Conservation (phyloP, 371 early-diverging fungal species). For the Saksenaea oblongispora region DNA sequence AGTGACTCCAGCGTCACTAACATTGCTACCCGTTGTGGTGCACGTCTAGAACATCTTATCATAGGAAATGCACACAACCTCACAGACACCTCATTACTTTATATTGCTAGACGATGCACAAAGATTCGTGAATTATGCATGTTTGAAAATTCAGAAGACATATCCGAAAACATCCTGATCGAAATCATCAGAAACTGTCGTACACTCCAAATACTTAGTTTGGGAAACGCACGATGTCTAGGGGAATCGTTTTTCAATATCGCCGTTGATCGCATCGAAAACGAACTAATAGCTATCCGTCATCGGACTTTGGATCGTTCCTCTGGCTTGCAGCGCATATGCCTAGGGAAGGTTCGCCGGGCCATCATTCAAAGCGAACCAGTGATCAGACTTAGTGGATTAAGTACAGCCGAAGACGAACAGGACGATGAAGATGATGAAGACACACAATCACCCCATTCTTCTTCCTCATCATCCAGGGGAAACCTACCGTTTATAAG, state of each 20-base stretch:
- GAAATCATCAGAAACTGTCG: constrained; percentile 35
- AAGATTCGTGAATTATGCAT: constrained; percentile 34
- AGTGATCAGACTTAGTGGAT: constrained; percentile 25
- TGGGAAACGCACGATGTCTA: constrained; percentile 45
- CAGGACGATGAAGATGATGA: constrained; percentile 22
- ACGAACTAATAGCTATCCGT: constrained; percentile 22
- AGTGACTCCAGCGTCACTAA: constrained; percentile 41
- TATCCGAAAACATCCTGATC: constrained; percentile 36
- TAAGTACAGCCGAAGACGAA: constrained; percentile 35
- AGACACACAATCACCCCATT: constrained; percentile 1
- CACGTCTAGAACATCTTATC: constrained; percentile 32
- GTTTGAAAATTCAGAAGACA: constrained; percentile 37
- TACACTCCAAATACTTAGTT: constrained; percentile 26
- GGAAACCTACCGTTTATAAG: constrained; percentile 28
- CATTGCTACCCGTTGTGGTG: constrained; percentile 37
- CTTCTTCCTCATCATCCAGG: constrained; percentile 17
- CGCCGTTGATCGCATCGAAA: constrained; percentile 32
- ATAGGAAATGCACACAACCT: constrained; percentile 45
- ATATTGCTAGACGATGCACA: constrained; percentile 33
- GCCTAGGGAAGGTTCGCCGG: constrained; percentile 38
- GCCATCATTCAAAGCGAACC: constrained; percentile 29
- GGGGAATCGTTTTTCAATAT: constrained; percentile 35
- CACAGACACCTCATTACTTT: constrained; percentile 35
- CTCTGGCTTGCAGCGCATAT: constrained; percentile 33
- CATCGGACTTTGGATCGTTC: background rate